phyloP scores from a whole-genome alignment of 192 early-diverging fungal species.

The Kickxella alabastrina region DNA sequence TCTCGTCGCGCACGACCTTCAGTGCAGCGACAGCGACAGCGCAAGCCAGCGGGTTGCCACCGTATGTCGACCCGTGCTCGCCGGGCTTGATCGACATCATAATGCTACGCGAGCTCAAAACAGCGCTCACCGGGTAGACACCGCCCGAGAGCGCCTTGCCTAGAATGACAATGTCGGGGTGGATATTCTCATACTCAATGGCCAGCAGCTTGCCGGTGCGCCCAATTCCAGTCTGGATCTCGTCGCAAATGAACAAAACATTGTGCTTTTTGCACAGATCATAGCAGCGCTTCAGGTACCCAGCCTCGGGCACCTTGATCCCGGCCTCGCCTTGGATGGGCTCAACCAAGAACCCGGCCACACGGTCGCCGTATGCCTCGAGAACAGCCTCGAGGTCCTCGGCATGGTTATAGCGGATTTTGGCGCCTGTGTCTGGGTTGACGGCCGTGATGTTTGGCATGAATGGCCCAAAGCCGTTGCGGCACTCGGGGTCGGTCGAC shows the following conservation, averaged over 20 bases:
- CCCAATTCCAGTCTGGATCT: constrained; percentile 95
- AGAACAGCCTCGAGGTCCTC: constrained; percentile 87
- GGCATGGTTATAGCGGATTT: constrained; percentile 78
- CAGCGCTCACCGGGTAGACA: constrained; percentile 94
- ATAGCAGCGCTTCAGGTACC: constrained; percentile 82
- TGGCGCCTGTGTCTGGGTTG: constrained; percentile 67
- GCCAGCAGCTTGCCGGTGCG: constrained; percentile 95
- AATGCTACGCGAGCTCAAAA: constrained; percentile 75
- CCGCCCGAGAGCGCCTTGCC: constrained; percentile 98
- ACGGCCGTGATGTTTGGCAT: constrained; percentile 79
- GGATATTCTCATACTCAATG: constrained; percentile 88
- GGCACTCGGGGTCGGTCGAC: constrained; percentile 87
- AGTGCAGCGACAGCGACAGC: constrained; percentile 94
- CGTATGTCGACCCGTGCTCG: constrained; percentile 97
- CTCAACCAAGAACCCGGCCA: constrained; percentile 95
- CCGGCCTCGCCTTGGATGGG: constrained; percentile 99
- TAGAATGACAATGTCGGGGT: constrained; percentile 89
- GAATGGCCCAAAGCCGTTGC: constrained; percentile 90
- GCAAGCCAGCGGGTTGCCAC: constrained; percentile 93
- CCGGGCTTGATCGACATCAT: constrained; percentile 83
- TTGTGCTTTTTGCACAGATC: constrained; percentile 97
- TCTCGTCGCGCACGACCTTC: constrained; percentile 92
- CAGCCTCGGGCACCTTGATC: constrained; percentile 90
- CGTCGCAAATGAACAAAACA: constrained; percentile 96
- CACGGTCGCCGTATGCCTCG: constrained; percentile 73